Evolutionary conservation across 129 eudicot genomes (phyloP), one percentile per base, ranked within the genome.

Genomic region (Smallanthus sonchifolius): DNA sequence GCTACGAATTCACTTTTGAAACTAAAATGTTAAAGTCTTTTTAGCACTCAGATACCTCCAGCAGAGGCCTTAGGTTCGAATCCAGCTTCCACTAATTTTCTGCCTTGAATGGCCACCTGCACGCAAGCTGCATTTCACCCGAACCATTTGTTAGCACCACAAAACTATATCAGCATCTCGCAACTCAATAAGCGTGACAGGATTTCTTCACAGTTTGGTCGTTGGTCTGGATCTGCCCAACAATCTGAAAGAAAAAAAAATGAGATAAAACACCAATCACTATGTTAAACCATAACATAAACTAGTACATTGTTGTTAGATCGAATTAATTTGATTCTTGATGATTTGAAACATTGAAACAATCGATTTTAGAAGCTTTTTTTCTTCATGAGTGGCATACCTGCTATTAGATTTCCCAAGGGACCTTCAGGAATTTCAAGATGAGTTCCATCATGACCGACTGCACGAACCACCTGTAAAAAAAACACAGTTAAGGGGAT

Each of bases 361-460:
- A 13, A 42, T 34, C 42, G 20, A 34, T 59, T 28, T 30, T 59
- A 30, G n/a, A 4, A 59, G 36, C 5, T 2, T 10, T 56, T 55
- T 8, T 28, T 68, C 44, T 49, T 78, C 1, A 48, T 47, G 10
- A 17, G 36, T 42, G 20, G 43, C 64, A 67, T 55, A 91, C 97
- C 97, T 78, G 89, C 84, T 51, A 91, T 88, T 52, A 91, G 80
- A 81, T 83, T 81, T 65, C 91, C 92, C 77, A 91, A 67, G 17
- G 95, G 91, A 45, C 97, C 92, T 57, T 91, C 92, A 54, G 97
- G 97, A 63, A 88, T 84, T 65, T 91, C 89, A 67, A 91, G 83
- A 49, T 88, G 77, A 17, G 77, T 59, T 75, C 92, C 90, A 67
- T 88, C 95, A 47, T 88, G 65, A 55, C 88, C 97, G 71, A 91